phyloP scores from a whole-genome alignment of 2,329 filamentous ascomycete genomes.

The Fusarium musae region DNA sequence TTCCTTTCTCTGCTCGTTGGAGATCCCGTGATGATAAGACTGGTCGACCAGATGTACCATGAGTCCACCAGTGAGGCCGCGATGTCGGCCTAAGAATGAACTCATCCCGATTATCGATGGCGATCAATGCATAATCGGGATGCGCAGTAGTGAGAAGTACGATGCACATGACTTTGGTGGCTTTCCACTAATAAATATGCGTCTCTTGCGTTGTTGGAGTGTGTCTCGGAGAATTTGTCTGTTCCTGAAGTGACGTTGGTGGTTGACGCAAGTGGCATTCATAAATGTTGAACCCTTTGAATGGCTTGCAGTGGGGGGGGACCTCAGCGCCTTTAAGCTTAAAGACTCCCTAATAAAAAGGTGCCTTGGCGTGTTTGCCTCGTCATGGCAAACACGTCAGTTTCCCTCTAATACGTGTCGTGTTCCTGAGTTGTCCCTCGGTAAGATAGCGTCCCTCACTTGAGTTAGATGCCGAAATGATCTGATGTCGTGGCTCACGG shows the following conservation, averaged over 20 bases:
- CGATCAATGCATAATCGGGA: conserved; percentile 78
- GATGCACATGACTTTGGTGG: conserved; percentile 73
- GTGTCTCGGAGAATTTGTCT: conserved; percentile 3
- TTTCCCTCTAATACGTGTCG: conserved; percentile 9
- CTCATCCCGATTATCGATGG: conserved; percentile 83
- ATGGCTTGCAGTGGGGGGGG: conserved; percentile 15
- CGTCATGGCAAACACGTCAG: conserved; percentile 15
- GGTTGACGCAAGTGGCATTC: conserved; percentile 24
- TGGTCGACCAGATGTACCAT: conserved; percentile 53
- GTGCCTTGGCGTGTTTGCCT: conserved; percentile 1
- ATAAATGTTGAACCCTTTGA: background rate
- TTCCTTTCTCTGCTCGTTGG: conserved; percentile 70
- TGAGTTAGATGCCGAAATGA: conserved; percentile 12
- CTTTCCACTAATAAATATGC: background rate
- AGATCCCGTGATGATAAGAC: conserved; percentile 72
- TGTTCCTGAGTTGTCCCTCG: conserved; percentile 34
- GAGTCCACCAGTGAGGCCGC: conserved; percentile 72
- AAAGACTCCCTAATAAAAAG: conserved; percentile 10
- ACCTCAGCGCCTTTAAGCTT: conserved; percentile 34
- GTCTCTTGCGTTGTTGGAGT: background rate
- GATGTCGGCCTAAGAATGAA: conserved; percentile 73
- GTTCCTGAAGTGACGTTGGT: conserved; percentile 6
- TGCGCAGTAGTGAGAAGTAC: conserved; percentile 80
- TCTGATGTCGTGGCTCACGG: conserved; percentile 28
- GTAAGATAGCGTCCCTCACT: conserved; percentile 15